These are phyloP conservation scores for Cucurbita maxima DNA, from an alignment of 306 rosid genomes.

Conservation along the genomic window DNA sequence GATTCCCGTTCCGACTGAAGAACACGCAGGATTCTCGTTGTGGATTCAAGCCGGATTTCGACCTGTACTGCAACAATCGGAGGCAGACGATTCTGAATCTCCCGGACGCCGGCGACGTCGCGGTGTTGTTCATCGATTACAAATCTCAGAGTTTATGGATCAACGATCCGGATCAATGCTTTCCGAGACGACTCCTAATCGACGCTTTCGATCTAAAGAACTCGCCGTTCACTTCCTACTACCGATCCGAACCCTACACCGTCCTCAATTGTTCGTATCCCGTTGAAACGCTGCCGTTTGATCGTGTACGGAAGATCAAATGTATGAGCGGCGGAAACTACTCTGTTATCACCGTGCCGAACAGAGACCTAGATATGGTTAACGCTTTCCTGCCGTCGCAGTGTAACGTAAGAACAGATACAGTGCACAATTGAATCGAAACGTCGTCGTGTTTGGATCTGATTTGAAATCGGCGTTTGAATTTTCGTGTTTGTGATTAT, in stretches of 20 bases:
- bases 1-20: slow-evolving; percentile 11
- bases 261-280: background rate
- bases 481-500: slow-evolving; percentile 1
- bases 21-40: background rate
- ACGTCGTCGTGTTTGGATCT: background rate
- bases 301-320: background rate
- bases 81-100: slow-evolving; percentile 14
- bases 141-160: background rate
- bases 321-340: slow-evolving; percentile 16
- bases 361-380: background rate
- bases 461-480: background rate
- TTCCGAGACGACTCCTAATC: slow-evolving; percentile 8
- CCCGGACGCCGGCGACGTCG: slow-evolving; percentile 10
- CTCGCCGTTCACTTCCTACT: slow-evolving; percentile 15
- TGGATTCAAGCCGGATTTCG: slow-evolving; percentile 8
- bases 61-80: background rate
- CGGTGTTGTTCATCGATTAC: slow-evolving; percentile 9
- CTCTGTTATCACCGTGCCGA: background rate
- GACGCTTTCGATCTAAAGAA: background rate
- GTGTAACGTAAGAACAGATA: background rate
- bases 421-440: background rate
- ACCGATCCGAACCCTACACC: background rate
- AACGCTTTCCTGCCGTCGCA: background rate
- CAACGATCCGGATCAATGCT: slow-evolving; percentile 19
- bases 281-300: background rate